These are phyloP conservation scores for Candida pseudoglaebosa DNA, from an alignment of 805 yeast genomes.

Conservation along the genomic window DNA sequence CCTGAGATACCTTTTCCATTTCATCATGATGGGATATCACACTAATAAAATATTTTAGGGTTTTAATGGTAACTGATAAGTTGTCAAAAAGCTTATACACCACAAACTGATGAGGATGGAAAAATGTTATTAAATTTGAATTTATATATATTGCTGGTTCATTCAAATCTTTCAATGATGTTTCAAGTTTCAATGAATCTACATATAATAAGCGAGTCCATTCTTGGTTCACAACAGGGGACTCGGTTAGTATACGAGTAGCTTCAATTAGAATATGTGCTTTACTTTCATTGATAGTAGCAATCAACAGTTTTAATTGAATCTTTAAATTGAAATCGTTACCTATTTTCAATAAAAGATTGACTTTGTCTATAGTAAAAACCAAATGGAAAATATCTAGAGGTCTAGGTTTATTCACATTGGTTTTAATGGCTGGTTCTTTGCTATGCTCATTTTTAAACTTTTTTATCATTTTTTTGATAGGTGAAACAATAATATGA, in stretches of 20 bases:
- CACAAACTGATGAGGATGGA: slow-evolving; percentile 38
- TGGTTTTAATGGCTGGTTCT: background rate
- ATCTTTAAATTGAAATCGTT: slow-evolving; percentile 47
- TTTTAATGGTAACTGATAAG: slow-evolving; percentile 29
- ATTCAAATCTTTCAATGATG: slow-evolving; percentile 6
- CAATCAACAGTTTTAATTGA: slow-evolving; percentile 26
- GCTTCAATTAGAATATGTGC: slow-evolving; percentile 17
- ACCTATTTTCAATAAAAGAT: slow-evolving; percentile 36
- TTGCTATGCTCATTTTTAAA: slow-evolving; percentile 17
- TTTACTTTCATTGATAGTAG: slow-evolving; percentile 6
- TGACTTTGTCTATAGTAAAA: slow-evolving; percentile 16
- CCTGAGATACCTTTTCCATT: slow-evolving; percentile 10
- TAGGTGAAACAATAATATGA: slow-evolving; percentile 28
- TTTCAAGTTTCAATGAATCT: slow-evolving; percentile 23
- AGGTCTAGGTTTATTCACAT: background rate
- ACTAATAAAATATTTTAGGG: slow-evolving; percentile 29
- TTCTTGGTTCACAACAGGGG: slow-evolving; percentile 42
- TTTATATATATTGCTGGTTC: background rate
- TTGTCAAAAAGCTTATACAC: slow-evolving; percentile 37
- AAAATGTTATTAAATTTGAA: slow-evolving; percentile 20
- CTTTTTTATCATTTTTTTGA: slow-evolving; percentile 19
- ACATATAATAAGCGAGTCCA: slow-evolving; percentile 50
- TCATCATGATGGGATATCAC: slow-evolving; percentile 16
- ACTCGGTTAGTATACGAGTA: slow-evolving; percentile 46
- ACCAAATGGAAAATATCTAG: slow-evolving; percentile 5